Base-by-base conservation (phyloP, 768 basidiomycete genomes). In the Rubroboletus pulcherrimus region DNA sequence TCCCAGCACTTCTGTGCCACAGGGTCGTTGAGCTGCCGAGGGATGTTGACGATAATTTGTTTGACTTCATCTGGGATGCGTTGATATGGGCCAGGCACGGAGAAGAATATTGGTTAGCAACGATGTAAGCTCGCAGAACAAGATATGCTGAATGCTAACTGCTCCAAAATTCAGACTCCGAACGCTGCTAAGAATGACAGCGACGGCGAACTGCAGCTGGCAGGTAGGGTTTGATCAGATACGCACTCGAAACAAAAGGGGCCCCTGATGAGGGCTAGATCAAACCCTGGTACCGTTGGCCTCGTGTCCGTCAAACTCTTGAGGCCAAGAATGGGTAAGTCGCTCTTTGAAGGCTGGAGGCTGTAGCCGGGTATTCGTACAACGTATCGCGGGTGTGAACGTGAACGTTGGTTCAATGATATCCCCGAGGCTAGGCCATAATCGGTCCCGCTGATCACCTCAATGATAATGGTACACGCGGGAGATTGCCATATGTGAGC, bases 241-340 rank as follows among this genome's bases (percentile, higher is more conserved):
- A 21, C n/a, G 5, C 49, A 42, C 19, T 14, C n/a, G 3, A 30
- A 11, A 65, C 56, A 66, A 66, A 58, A 40, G 66, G 60, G 65
- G 26, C 15, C n/a, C 60, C 45, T 43, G 35, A 57, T 54, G 49
- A 9, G 46, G 58, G 24, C 51, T 47, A 44, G 63, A 49, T 47
- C 49, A 10, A 49, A 53, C 24, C 11, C 12, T 15, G 19, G 30
- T 30, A 29, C 30, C 43, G 15, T 30, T n/a, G 21, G 5, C 59
- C 63, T 54, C 62, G 31, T 63, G 62, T 35, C 17, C 8, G 39
- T 29, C 50, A 37, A 35, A 54, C 54, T 62, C 59, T 48, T 51
- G n/a, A n/a, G 9, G 26, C 46, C 34, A 26, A 45, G 26, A 45
- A 39, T 41, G 38, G 57, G 47, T 5, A 43, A 35, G 30, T 33